These are phyloP conservation scores for Claviceps monticola DNA, from an alignment of 2,329 filamentous ascomycete genomes.

Conservation along the genomic window DNA sequence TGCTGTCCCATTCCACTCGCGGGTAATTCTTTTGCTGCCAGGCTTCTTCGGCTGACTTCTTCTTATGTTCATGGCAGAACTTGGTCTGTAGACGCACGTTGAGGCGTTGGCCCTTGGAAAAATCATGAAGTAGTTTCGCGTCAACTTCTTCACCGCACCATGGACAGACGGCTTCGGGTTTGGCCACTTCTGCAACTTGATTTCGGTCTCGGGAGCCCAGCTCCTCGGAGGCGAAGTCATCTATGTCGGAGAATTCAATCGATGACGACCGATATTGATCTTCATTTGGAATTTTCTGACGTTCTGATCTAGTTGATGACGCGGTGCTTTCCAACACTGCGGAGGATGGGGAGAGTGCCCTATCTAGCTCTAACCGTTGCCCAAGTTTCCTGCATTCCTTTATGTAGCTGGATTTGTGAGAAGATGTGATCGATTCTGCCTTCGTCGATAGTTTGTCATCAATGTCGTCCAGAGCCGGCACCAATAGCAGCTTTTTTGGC, in stretches of 20 bases:
- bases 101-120: slow-evolving; percentile 33
- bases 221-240: background rate
- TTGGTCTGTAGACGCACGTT: slow-evolving; percentile 42
- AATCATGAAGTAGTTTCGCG: slow-evolving; percentile 36
- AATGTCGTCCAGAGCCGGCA: background rate
- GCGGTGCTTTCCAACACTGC: slow-evolving; percentile 12
- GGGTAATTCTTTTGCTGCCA: slow-evolving; percentile 50
- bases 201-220: slow-evolving; percentile 1
- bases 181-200: background rate
- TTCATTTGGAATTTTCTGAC: background rate
- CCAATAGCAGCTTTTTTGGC: slow-evolving; percentile 1
- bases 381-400: background rate
- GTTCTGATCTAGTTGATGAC: slow-evolving; percentile 6
- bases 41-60: slow-evolving; percentile 32
- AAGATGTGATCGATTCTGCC: background rate
- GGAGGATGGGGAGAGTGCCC: slow-evolving; percentile 7
- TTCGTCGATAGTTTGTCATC: background rate
- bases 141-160: slow-evolving; percentile 52
- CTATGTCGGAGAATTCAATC: slow-evolving; percentile 3
- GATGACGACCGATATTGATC: background rate
- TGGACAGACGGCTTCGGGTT: slow-evolving; percentile 37
- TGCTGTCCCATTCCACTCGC: slow-evolving; percentile 49
- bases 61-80: slow-evolving; percentile 53
- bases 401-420: background rate
- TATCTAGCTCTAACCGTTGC: background rate